Base-by-base conservation (phyloP, 2,329 filamentous ascomycete genomes). In the Talaromyces pinophilus region DNA sequence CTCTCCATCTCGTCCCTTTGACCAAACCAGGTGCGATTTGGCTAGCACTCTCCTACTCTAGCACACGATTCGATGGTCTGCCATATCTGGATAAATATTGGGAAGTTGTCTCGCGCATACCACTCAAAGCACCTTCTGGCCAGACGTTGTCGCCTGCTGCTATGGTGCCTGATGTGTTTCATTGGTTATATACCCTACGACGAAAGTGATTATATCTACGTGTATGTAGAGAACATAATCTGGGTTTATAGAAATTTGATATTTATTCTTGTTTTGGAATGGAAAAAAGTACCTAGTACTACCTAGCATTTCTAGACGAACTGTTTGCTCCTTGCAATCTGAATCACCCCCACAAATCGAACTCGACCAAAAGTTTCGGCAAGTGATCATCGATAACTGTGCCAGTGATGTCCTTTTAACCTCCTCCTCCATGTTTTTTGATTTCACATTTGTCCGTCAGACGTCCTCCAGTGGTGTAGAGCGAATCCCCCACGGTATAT, bases 11-110 rank as follows among this genome's bases (percentile, higher is more conserved):
- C 2, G 72, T 71, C 1, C 71, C 75, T 0, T 69, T 78, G 67
- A 75, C 75, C 7, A 67, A 46, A 6, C 68, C 68, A 60, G 74
- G 72, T 0, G 71, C 72, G 1, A 72, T 68, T 6, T 78, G 77
- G 77, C 68, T 75, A 13, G 70, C 69, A 6, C 68, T 78, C 3
- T 78, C 77, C 3, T 78, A 78, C 61, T 78, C 77, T 15, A 71
- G 68, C 1, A 64, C 70, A n/a, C 72, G 77, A 11, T 78, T 78
- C 57, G 76, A 78, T 30, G 68, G 71, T 17, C 48, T 75, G 5
- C 63, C 69, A 3, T 62, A 68, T 50, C 55, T 77, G 5, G 60
- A 59, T 1, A 60, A 46, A 17, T 72, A 76, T 61, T 78, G 77
- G 77, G 69, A 60, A 0, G 6, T 77, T 1, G 67, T 72, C 6